phyloP scores from a whole-genome alignment of 164 flowering plant genomes.

The Umbellularia californica region DNA sequence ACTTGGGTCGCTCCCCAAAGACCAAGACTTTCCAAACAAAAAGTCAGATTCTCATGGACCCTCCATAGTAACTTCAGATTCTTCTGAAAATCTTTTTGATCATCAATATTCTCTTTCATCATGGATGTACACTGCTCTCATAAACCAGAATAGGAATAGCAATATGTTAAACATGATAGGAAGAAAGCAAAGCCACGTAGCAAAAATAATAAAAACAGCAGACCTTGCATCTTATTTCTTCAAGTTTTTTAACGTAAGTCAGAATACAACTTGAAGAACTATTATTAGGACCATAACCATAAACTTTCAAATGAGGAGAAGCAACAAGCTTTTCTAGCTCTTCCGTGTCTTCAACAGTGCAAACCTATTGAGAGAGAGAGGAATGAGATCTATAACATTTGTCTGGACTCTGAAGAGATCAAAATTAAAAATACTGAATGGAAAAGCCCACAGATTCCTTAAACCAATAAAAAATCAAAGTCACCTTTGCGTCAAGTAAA shows the following conservation, averaged over 20 bases:
- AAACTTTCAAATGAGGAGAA: constrained; percentile 54
- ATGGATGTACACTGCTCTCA: constrained; percentile 46
- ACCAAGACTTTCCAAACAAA: constrained; percentile 75
- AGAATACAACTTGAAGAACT: constrained; percentile 20
- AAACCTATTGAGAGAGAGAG: constrained; percentile 40
- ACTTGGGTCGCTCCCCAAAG: constrained; percentile 73
- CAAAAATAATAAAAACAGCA: constrained; percentile 3
- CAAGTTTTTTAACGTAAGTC: constrained; percentile 36
- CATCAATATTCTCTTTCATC: constrained; percentile 30
- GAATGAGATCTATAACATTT: not conserved
- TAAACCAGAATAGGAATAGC: constrained; percentile 4
- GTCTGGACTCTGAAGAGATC: not conserved
- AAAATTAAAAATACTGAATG: too few relatives aligned
- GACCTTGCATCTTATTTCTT: constrained; percentile 67
- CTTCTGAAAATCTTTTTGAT: constrained; percentile 30
- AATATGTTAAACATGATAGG: constrained; percentile 10
- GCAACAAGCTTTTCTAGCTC: constrained; percentile 67
- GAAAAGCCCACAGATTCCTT: not conserved
- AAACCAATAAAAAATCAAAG: constrained; percentile 7
- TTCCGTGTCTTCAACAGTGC: constrained; percentile 57
- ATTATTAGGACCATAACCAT: constrained; percentile 44
- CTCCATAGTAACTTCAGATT: constrained; percentile 39
- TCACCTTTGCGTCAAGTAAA: constrained; percentile 85
- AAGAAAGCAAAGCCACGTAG: not conserved
- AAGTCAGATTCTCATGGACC: constrained; percentile 57